Percentiles rank a stretch among this genome's conserved stretches.
Evolutionary conservation across 306 rosid species (phyloP).

Genomic region (Casuarina equisetifolia): DNA sequence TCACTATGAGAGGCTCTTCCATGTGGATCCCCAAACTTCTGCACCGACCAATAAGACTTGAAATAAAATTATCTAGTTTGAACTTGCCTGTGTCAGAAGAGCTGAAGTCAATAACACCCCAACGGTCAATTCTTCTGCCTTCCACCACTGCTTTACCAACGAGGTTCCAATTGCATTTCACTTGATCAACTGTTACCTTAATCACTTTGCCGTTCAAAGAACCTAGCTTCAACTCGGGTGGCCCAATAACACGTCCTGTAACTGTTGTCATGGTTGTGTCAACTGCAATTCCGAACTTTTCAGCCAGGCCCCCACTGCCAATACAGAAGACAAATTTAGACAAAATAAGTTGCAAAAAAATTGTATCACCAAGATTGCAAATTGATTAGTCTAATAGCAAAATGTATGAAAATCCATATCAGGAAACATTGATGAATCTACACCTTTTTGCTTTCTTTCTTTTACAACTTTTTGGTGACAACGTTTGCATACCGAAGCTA

Average conservation of each 20-base stretch:
- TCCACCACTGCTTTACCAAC: constrained; percentile 56
- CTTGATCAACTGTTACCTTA: constrained; percentile 44
- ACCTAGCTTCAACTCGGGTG: constrained; percentile 68
- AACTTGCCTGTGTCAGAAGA: constrained; percentile 11
- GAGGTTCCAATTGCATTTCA: constrained; percentile 74
- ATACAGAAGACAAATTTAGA: not conserved
- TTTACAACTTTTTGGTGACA: not conserved
- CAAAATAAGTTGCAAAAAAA: not conserved
- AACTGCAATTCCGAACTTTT: constrained; percentile 64
- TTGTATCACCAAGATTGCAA: not conserved
- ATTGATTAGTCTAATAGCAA: too few relatives aligned
- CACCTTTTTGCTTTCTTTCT: not conserved
- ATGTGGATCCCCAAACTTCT: constrained; percentile 56
- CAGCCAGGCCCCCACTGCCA: constrained; percentile 54
- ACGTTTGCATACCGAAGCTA: too few relatives aligned
- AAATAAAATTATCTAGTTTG: constrained; percentile 36
- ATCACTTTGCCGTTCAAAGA: constrained; percentile 43
- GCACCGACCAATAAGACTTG: constrained; percentile 46
- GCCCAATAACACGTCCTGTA: constrained; percentile 61
- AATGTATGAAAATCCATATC: too few relatives aligned
- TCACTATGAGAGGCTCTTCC: constrained; percentile 45
- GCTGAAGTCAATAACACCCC: constrained; percentile 71
- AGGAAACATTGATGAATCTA: not conserved
- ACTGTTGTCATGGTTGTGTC: constrained; percentile 52
- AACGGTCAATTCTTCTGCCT: constrained; percentile 52